A percentile compares a stretch with the other conserved stretches of the same genome.
Evolutionary conservation across 805 yeast species (phyloP).

Genomic region (Teunomyces cretensis): DNA sequence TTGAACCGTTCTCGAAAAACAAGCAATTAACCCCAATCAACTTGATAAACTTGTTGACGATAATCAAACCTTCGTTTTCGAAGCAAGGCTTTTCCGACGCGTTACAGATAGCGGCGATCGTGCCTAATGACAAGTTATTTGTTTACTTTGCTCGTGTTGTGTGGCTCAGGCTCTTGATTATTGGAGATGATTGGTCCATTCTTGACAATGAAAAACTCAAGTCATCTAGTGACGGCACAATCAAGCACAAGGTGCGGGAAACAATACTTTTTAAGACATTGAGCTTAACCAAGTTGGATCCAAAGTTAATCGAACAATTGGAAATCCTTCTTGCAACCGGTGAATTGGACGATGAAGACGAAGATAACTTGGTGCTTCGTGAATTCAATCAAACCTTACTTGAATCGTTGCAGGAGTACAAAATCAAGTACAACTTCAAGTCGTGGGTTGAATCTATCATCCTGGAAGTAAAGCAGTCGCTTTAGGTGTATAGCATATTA

Average conservation of each 20-base stretch:
- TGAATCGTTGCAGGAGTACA: constrained; percentile 1
- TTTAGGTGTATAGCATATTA: neutral
- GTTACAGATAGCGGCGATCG: constrained; percentile 48
- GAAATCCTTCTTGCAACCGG: constrained; percentile 11
- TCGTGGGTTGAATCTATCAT: constrained; percentile 23
- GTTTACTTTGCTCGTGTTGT: constrained; percentile 27
- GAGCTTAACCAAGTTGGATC: constrained; percentile 8
- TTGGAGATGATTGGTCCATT: constrained; percentile 51
- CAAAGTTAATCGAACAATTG: constrained; percentile 12
- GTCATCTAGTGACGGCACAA: constrained; percentile 35
- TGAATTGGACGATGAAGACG: constrained; percentile 4
- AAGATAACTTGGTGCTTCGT: constrained; percentile 3
- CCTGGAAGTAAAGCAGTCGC: constrained; percentile 14
- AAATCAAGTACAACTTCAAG: constrained; percentile 8
- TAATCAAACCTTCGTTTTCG: constrained; percentile 33
- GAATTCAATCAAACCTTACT: constrained; percentile 5
- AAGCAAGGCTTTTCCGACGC: constrained; percentile 39
- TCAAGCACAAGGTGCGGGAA: constrained; percentile 37
- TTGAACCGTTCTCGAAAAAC: constrained; percentile 31
- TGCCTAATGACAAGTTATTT: constrained; percentile 24
- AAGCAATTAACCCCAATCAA: constrained; percentile 43
- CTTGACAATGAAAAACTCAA: constrained; percentile 35
- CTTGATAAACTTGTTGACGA: constrained; percentile 52
- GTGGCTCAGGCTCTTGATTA: constrained; percentile 60
- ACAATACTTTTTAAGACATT: constrained; percentile 49